Evolutionary conservation across 805 yeast genomes (phyloP).

Genomic region (Pichia heedii): DNA sequence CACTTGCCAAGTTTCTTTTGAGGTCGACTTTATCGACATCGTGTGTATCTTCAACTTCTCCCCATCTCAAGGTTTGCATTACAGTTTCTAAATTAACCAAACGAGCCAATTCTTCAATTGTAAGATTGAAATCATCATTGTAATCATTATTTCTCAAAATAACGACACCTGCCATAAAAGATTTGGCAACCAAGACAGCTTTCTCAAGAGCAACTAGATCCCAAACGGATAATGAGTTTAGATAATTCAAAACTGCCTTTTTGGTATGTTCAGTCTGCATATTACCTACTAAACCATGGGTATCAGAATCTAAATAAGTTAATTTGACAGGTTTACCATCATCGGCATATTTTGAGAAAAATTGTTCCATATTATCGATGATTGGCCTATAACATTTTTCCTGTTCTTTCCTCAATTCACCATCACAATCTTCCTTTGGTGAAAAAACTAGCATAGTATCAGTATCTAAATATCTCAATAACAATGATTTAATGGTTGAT

Average conservation of each 20-base stretch:
- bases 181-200: constrained; percentile 77
- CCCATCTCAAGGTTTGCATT: constrained; percentile 87
- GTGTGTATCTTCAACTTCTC: constrained; percentile 97
- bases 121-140: constrained; percentile 24
- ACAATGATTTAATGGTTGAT: constrained; percentile 44
- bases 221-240: constrained; percentile 56
- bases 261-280: constrained; percentile 53
- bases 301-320: constrained; percentile 67
- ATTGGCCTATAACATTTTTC: constrained; percentile 69
- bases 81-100: constrained; percentile 75
- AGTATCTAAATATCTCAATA: constrained; percentile 83
- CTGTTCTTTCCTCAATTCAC: constrained; percentile 71
- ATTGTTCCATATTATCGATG: constrained; percentile 54
- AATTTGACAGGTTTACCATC: constrained; percentile 31
- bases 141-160: constrained; percentile 41
- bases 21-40: constrained; percentile 94
- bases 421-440: constrained; percentile 74
- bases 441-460: constrained; percentile 87
- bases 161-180: constrained; percentile 74
- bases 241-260: constrained; percentile 55
- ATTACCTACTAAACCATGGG: constrained; percentile 75
- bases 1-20: constrained; percentile 71
- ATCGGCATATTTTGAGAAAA: constrained; percentile 36
- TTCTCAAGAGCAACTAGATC: constrained; percentile 84
- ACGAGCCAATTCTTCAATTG: constrained; percentile 64